A percentile compares a stretch with the other conserved stretches of the same genome.
phyloP scores from a whole-genome alignment of 176 grass and related monocot species.

The Poa pratensis region DNA sequence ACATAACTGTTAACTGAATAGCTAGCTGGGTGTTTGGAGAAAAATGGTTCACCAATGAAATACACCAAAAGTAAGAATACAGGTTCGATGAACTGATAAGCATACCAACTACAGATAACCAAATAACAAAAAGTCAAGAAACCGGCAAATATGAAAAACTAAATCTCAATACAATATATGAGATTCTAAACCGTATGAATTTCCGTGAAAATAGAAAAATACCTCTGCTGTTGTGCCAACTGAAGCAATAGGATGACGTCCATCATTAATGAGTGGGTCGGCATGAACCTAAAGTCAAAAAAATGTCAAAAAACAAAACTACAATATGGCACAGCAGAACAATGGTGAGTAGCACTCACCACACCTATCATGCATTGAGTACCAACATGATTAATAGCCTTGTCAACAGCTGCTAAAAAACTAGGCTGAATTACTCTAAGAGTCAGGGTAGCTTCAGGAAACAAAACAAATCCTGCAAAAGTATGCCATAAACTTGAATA shows the following conservation, averaged over 20 bases:
- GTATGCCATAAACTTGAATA: constrained; percentile 41
- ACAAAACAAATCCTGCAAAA: constrained; percentile 84
- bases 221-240: constrained; percentile 90
- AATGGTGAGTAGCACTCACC: constrained; percentile 62
- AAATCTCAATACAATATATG: constrained; percentile 1
- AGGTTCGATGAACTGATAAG: not conserved
- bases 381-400: constrained; percentile 72
- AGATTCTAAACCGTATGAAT: constrained; percentile 16
- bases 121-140: constrained; percentile 16
- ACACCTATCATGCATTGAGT: constrained; percentile 82
- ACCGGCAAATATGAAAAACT: not conserved
- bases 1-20: constrained; percentile 22
- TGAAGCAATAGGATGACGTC: constrained; percentile 63
- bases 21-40: constrained; percentile 1
- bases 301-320: constrained; percentile 40
- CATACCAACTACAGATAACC: constrained; percentile 13
- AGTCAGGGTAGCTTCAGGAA: constrained; percentile 79
- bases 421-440: constrained; percentile 72
- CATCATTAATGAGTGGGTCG: constrained; percentile 51
- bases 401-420: constrained; percentile 77
- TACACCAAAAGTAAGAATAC: not conserved
- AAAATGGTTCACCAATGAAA: not conserved
- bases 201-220: constrained; percentile 35
- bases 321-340: constrained; percentile 11
- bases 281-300: constrained; percentile 62